These are phyloP conservation scores for Colletotrichum tofieldiae DNA, from an alignment of 2,329 filamentous ascomycete genomes.

Conservation along the genomic window DNA sequence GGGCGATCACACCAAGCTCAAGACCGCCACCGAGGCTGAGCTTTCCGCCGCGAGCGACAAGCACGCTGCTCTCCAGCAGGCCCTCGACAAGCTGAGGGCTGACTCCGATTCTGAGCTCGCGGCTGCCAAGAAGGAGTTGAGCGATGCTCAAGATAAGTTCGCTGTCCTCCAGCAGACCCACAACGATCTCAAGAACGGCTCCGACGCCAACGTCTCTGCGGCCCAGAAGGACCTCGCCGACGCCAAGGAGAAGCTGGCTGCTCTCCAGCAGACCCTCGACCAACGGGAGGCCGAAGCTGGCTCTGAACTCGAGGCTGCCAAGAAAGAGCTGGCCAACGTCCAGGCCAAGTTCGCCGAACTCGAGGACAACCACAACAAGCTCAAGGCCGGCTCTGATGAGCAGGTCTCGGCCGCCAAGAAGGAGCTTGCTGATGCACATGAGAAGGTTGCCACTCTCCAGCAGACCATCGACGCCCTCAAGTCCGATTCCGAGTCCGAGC, in stretches of 20 bases:
- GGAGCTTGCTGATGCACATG: constrained; percentile 48
- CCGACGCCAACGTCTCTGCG: constrained; percentile 48
- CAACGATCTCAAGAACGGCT: constrained; percentile 51
- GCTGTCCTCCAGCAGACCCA: constrained; percentile 46
- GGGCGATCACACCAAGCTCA: constrained; percentile 49
- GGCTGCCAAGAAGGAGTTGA: constrained; percentile 51
- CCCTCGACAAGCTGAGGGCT: constrained; percentile 47
- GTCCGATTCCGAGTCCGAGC: constrained; percentile 48
- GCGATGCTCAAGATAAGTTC: constrained; percentile 52
- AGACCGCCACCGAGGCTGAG: constrained; percentile 48
- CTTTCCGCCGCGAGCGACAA: constrained; percentile 45
- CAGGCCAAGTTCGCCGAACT: constrained; percentile 49
- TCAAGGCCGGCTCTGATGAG: constrained; percentile 53
- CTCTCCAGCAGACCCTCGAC: constrained; percentile 50
- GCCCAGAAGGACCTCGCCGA: constrained; percentile 51
- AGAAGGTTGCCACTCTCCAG: constrained; percentile 46
- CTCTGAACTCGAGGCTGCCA: constrained; percentile 50
- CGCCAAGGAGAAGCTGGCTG: constrained; percentile 48
- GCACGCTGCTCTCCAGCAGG: constrained; percentile 42
- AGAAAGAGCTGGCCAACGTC: constrained; percentile 45
- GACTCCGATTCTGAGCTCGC: constrained; percentile 50
- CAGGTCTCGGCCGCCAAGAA: constrained; percentile 51
- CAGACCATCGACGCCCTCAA: constrained; percentile 44
- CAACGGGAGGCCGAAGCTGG: constrained; percentile 52
- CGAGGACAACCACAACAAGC: constrained; percentile 48